Percentiles rank a stretch among this genome's conserved stretches.
These are phyloP conservation scores for Penicillium soppii DNA, from an alignment of 495 filamentous ascomycete species.

Conservation along the genomic window DNA sequence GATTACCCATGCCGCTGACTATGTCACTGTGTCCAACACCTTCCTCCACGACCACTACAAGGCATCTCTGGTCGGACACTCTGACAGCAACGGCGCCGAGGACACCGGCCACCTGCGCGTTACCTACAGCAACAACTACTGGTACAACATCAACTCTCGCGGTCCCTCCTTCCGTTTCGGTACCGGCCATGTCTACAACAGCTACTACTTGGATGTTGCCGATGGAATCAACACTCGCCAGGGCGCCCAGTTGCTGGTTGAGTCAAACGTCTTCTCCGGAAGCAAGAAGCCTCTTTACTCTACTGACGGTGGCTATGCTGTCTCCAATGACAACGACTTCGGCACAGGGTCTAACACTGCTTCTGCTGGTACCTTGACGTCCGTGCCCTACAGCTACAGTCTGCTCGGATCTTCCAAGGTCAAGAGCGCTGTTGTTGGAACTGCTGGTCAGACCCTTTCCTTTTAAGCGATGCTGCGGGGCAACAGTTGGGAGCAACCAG, in stretches of 20 bases:
- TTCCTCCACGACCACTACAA: constrained; percentile 66
- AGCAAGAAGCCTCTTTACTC: constrained; percentile 51
- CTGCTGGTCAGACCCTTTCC: constrained; percentile 55
- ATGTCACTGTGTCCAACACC: constrained; percentile 50
- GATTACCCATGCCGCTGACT: constrained; percentile 50
- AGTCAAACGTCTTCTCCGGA: constrained; percentile 58
- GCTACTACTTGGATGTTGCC: constrained; percentile 43
- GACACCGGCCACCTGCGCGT: constrained; percentile 56
- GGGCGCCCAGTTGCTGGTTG: constrained; percentile 62
- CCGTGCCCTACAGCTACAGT: constrained; percentile 52
- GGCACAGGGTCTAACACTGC: constrained; percentile 49
- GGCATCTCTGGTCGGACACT: constrained; percentile 61
- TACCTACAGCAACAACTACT: constrained; percentile 65
- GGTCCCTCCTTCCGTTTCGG: constrained; percentile 63
- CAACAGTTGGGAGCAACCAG: neutral
- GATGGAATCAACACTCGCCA: constrained; percentile 66
- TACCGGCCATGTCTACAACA: constrained; percentile 56
- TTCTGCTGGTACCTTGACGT: constrained; percentile 44
- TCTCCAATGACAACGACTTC: constrained; percentile 56
- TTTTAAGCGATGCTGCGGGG: constrained; percentile 35
- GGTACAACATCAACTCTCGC: constrained; percentile 59
- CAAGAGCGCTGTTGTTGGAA: constrained; percentile 43
- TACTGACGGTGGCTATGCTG: constrained; percentile 53
- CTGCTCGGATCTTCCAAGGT: constrained; percentile 45
- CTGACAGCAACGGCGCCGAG: constrained; percentile 39